Percentiles rank a stretch among this genome's conserved stretches.
phyloP scores from a whole-genome alignment of 176 grass and related monocot genomes.

The Cocos nucifera region DNA sequence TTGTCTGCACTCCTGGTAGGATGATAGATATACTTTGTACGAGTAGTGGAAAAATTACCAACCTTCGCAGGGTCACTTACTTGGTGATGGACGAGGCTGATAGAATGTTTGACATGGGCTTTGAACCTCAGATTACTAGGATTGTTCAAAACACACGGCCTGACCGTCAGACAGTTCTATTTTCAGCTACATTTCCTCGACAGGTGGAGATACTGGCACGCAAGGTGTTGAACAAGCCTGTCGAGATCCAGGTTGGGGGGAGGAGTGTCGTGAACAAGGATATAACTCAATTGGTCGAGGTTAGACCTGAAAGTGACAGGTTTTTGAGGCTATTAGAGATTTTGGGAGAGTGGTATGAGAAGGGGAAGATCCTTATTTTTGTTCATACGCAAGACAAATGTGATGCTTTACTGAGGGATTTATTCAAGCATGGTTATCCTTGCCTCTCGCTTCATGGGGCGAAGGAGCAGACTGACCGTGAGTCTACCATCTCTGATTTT shows the following conservation, averaged over 20 bases:
- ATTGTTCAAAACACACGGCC: conserved; percentile 86
- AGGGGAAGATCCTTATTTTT: conserved; percentile 97
- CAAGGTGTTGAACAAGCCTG: conserved; percentile 72
- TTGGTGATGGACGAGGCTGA: conserved; percentile 98
- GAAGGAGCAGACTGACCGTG: conserved; percentile 94
- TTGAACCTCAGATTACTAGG: conserved; percentile 87
- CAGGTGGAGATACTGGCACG: conserved; percentile 90
- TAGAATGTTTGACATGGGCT: conserved; percentile 99
- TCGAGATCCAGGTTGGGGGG: conserved; percentile 91
- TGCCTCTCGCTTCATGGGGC: conserved; percentile 83
- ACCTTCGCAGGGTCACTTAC: conserved; percentile 81
- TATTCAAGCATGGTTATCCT: conserved; percentile 86
- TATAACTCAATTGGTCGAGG: conserved; percentile 78
- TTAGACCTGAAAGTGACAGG: conserved; percentile 66
- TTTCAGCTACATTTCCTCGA: conserved; percentile 89
- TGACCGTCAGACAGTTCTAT: conserved; percentile 82
- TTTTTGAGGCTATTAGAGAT: conserved; percentile 79
- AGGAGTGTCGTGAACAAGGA: conserved; percentile 97
- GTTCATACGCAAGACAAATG: conserved; percentile 99
- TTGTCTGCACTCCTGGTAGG: conserved; percentile 86
- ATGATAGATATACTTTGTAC: conserved; percentile 98
- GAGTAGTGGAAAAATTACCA: conserved; percentile 87
- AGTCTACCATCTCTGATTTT: conserved; percentile 90
- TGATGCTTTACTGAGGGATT: conserved; percentile 84
- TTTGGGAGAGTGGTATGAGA: conserved; percentile 80